Evolutionary conservation across 176 grass and related monocot genomes (phyloP).

Genomic region (Tillandsia fasciculata): DNA sequence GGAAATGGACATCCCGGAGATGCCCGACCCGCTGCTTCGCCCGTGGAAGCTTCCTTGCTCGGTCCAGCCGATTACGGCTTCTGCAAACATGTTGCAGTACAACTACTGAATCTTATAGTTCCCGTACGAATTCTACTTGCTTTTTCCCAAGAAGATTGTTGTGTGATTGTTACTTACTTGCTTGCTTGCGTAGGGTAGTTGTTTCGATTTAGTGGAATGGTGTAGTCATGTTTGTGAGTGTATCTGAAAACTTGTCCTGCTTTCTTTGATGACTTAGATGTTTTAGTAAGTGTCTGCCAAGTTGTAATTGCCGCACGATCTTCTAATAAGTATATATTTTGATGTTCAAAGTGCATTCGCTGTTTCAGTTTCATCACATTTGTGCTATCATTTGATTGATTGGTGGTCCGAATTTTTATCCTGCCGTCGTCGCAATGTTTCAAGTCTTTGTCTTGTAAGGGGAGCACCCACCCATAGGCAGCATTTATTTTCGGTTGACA

Average conservation of each 20-base stretch:
- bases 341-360: no score
- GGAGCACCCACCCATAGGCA: no score
- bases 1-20: slow-evolving; percentile 79
- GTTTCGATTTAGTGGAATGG: neutral
- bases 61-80: slow-evolving; percentile 48
- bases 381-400: no score
- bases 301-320: no score
- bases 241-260: neutral
- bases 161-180: neutral
- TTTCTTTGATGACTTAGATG: neutral
- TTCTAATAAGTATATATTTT: no score
- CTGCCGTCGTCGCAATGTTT: no score
- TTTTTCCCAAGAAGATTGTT: neutral
- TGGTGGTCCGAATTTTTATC: no score
- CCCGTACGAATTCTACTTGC: no score
- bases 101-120: slow-evolving; percentile 13
- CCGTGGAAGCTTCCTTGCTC: slow-evolving; percentile 61
- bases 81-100: slow-evolving; percentile 41
- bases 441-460: no score
- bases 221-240: neutral
- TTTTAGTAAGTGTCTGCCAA: no score
- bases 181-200: neutral
- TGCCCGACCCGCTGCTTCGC: slow-evolving; percentile 48
- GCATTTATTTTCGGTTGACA: no score
- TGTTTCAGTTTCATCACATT: no score